These are phyloP conservation scores for Monosporascus ibericus DNA, from an alignment of 2,329 filamentous ascomycete genomes.

Conservation along the genomic window DNA sequence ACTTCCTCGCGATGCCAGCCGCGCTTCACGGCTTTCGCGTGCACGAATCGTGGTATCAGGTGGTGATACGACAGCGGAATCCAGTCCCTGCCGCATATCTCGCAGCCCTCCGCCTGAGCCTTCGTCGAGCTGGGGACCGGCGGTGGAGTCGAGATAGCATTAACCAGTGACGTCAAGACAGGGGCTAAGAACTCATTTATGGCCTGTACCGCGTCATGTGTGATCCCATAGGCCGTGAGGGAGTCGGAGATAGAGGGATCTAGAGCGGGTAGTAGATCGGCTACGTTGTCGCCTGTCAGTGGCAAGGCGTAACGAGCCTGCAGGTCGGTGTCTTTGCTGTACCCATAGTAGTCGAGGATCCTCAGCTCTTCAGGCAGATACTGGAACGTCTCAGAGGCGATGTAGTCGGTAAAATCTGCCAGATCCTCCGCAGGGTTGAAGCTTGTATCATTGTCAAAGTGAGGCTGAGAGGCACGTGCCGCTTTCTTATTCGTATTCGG, in stretches of 20 bases:
- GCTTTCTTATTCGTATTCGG: constrained; percentile 24
- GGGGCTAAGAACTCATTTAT: constrained; percentile 55
- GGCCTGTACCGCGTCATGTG: constrained; percentile 37
- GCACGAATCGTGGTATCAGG: constrained; percentile 72
- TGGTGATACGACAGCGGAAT: constrained; percentile 79
- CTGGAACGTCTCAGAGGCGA: constrained; percentile 63
- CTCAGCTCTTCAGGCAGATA: constrained; percentile 56
- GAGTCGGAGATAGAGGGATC: constrained; percentile 60
- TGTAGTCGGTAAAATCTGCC: constrained; percentile 76
- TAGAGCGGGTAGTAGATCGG: constrained; percentile 45
- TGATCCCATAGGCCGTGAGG: constrained; percentile 59
- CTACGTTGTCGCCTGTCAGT: constrained; percentile 43
- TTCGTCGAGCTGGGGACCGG: constrained; percentile 56
- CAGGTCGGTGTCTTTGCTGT: constrained; percentile 42
- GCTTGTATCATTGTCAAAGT: constrained; percentile 6
- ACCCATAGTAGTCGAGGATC: constrained; percentile 53
- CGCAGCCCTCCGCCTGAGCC: constrained; percentile 51
- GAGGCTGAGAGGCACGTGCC: constrained; percentile 3
- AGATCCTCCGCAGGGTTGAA: constrained; percentile 55
- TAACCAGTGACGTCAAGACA: constrained; percentile 57
- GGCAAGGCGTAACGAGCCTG: constrained; percentile 52
- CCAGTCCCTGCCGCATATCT: constrained; percentile 71
- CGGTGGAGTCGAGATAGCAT: constrained; percentile 51
- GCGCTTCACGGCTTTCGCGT: constrained; percentile 68
- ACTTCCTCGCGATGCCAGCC: constrained; percentile 73